Evolutionary conservation across 345 rosid species (phyloP), one percentile per base, ranked within the genome.

Genomic region (Nephelium lappaceum): DNA sequence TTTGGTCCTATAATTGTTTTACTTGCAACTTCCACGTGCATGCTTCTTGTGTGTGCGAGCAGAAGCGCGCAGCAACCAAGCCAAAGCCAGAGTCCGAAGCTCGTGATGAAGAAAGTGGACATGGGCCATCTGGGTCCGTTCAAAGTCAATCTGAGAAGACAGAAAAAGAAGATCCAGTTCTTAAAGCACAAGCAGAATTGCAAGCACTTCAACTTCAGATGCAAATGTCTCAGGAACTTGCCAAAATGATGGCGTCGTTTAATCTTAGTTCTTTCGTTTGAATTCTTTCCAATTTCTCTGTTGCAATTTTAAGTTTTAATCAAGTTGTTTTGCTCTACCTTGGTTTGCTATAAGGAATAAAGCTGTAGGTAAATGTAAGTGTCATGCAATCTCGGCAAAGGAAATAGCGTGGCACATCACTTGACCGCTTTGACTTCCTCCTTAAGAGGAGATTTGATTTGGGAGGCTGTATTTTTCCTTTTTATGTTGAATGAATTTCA

Each of bases 1-100:
- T 81, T 67, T 83, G 88, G 88, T 83, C 84, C 42, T 85, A 83
- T 53, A 83, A 83, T 58, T 85, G 88, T 79, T 78, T 64, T 76
- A 84, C 77, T 78, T 81, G 84, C 41, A 77, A 60, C 75, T 85
- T 76, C 64, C 73, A 81, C 21, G 18, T 71, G 4, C 86, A 83
- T 79, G 71, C 86, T 73, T 79, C 79, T 12, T 85, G 86, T 76
- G 83, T 76, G 61, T 64, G 69, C 72, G 79, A 79, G 67, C 21
- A 15, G 65, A 53, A 55, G 5, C 41, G 66, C 67, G 71, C 49
- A 69, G 82, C 45, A 60, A 42, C 58, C 47, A 38, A 27, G 25
- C n/a, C n/a, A 11, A 31, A 42, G 41, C 36, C 73, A 72, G 73
- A 27, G 36, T 51, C 63, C 9, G 63, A 69, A 71, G 42, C 77